Base-by-base conservation (phyloP, 2,329 filamentous ascomycete species). In the Monilinia vaccinii-corymbosi region DNA sequence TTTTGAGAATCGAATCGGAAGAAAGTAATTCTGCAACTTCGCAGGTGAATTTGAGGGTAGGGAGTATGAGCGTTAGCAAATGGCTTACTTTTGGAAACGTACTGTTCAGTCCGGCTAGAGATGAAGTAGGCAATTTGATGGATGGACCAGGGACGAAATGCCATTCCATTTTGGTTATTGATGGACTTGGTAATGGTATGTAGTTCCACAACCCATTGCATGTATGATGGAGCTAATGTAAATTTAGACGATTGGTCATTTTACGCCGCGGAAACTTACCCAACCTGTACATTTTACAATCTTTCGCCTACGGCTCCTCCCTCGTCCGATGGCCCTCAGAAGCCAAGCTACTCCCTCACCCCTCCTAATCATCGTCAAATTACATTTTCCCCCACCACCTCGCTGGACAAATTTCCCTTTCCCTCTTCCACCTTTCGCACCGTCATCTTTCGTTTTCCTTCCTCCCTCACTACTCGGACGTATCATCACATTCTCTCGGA, bases 31-130 rank as follows among this genome's bases (percentile, higher is more conserved):
- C 85, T 2, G 83, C 85, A 1, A 74, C 87, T 23, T 82, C 84
- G 0, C 86, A 87, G 70, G 87, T 91, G 63, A 91, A 91, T 68
- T 79, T 94, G 25, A 81, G 89, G 2, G 85, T 91, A 18, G 89
- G 87, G 5, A 91, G 89, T 2, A 85, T 94, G 77, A 91, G 89
- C 62, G 89, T 91, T 28, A 91, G 87, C 78, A 92, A 92, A 70
- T 94, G 89, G 89, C 81, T 94, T 28, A 90, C 87, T 0, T 93
- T 93, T 71, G 89, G 89, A 1, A 86, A 91, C 66, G 88, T 93
- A 0, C 77, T 94, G 4, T 92, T 94, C 75, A 91, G 88, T 66
- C 89, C 90, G 13, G 84, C 88, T 6, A 83, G 89, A 31, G 86
- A 89, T 49, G 85, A 90, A 65, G 78, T 92, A 74, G 82, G 44